Evolutionary conservation across 2,329 filamentous ascomycete genomes (phyloP).

Genomic region (Cladosporium sp.): DNA sequence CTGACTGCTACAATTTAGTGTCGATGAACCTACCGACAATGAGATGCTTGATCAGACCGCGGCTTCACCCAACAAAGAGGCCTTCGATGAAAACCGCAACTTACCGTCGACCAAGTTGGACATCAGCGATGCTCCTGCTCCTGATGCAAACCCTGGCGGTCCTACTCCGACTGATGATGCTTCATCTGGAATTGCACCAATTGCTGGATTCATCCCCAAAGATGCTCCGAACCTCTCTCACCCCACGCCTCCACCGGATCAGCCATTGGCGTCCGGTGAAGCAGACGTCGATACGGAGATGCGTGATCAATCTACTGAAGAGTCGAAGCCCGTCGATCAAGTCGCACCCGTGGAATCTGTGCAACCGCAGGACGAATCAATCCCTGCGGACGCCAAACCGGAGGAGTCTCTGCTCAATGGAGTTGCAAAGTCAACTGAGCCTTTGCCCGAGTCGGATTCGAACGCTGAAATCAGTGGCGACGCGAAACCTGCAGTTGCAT

Average conservation of each 20-base stretch:
- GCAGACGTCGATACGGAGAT: slow-evolving; percentile 35
- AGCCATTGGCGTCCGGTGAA: slow-evolving; percentile 40
- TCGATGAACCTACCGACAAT: slow-evolving; percentile 1
- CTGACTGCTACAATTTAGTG: slow-evolving; percentile 14
- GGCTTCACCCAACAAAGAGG: slow-evolving; percentile 16
- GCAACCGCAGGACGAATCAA: slow-evolving; percentile 5
- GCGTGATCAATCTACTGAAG: slow-evolving; percentile 24
- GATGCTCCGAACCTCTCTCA: slow-evolving; percentile 44
- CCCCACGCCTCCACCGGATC: slow-evolving; percentile 45
- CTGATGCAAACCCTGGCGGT: slow-evolving; percentile 33
- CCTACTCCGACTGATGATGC: slow-evolving; percentile 45
- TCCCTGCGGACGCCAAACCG: slow-evolving; percentile 8
- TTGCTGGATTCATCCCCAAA: slow-evolving; percentile 47
- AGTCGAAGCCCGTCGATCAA: slow-evolving; percentile 22
- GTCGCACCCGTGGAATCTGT: slow-evolving; percentile 21
- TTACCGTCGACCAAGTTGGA: slow-evolving; percentile 16
- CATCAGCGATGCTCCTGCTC: slow-evolving; percentile 29
- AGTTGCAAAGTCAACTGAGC: slow-evolving; percentile 13
- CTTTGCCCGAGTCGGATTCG: slow-evolving; percentile 7
- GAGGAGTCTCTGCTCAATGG: slow-evolving; percentile 21
- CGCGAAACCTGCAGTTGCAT: not conserved
- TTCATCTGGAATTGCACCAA: slow-evolving; percentile 47
- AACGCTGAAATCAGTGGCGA: slow-evolving; percentile 8
- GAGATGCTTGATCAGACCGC: slow-evolving; percentile 20
- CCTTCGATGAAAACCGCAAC: slow-evolving; percentile 23